A percentile compares a stretch with the other conserved stretches of the same genome.
These are phyloP conservation scores for Acanthamoeba rhysodes DNA, from an alignment of 208 protist species.

Conservation along the genomic window DNA sequence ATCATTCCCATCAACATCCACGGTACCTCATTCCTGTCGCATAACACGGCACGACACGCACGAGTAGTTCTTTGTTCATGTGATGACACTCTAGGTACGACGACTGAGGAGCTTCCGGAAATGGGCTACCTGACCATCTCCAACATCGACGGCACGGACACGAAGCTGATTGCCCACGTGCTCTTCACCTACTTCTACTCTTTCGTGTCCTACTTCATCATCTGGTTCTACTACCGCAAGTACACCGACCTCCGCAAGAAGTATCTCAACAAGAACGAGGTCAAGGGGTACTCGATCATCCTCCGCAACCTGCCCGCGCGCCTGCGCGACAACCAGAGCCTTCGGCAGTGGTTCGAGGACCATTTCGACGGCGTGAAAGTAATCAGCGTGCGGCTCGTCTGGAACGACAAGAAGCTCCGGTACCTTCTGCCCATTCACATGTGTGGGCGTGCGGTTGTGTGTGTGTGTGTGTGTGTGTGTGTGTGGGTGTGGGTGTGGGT, in stretches of 20 bases:
- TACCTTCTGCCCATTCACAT: background rate
- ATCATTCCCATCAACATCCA: conserved; percentile 66
- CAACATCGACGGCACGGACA: conserved; percentile 27
- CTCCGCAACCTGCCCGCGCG: conserved; percentile 29
- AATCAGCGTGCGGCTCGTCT: conserved; percentile 10
- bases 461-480: too few species aligned
- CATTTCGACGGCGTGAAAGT: conserved; percentile 45
- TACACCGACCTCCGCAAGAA: conserved; percentile 72
- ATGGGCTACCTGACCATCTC: conserved; percentile 51
- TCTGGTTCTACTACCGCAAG: conserved; percentile 62
- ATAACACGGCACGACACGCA: background rate
- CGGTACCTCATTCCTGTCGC: background rate
- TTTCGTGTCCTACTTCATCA: conserved; percentile 56
- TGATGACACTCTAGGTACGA: background rate
- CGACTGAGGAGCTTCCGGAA: background rate
- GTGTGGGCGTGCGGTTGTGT: background rate
- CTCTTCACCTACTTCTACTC: conserved; percentile 67
- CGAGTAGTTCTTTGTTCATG: background rate
- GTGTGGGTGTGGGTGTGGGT: background rate
- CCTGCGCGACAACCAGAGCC: background rate
- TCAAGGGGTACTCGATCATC: conserved; percentile 56
- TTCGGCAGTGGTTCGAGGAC: conserved; percentile 55
- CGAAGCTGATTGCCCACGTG: conserved; percentile 67
- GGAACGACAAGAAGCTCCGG: conserved; percentile 49
- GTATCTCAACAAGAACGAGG: conserved; percentile 70